These are phyloP conservation scores for Harrya chromipes DNA, from an alignment of 768 basidiomycete species.

Conservation along the genomic window DNA sequence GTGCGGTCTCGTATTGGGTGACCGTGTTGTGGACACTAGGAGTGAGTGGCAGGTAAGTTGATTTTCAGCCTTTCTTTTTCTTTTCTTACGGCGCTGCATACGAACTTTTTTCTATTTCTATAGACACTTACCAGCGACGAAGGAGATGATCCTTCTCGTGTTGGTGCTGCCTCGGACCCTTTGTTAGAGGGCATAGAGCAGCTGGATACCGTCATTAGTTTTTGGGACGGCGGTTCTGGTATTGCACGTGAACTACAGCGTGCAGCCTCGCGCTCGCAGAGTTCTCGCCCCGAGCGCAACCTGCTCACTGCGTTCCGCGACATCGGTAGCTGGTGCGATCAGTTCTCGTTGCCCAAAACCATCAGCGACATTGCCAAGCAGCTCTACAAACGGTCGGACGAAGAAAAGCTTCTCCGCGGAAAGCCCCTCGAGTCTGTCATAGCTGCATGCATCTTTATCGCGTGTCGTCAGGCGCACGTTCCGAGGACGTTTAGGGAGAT, in stretches of 20 bases:
- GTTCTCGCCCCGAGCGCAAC: conserved; percentile 78
- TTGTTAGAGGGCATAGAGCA: conserved; percentile 93
- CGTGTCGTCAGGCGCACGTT: conserved; percentile 93
- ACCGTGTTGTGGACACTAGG: conserved; percentile 94
- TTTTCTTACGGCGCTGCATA: conserved; percentile 19
- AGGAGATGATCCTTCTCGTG: conserved; percentile 99
- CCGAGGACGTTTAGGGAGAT: conserved; percentile 96
- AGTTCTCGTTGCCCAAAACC: conserved; percentile 89
- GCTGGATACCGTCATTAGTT: conserved; percentile 92
- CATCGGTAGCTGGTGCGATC: conserved; percentile 92
- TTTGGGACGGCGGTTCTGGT: conserved; percentile 92
- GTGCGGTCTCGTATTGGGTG: conserved; percentile 93
- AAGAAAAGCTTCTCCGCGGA: conserved; percentile 88
- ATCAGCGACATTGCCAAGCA: conserved; percentile 97
- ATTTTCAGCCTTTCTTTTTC: conserved; percentile 13
- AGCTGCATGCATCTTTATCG: conserved; percentile 97
- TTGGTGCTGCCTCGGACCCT: conserved; percentile 93
- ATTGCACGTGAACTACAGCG: conserved; percentile 90
- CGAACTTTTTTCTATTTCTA: conserved; percentile 10
- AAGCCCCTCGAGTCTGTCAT: conserved; percentile 93
- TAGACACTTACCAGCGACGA: conserved; percentile 99
- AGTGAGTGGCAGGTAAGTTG: conserved; percentile 93
- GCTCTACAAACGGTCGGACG: conserved; percentile 94
- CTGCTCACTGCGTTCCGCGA: conserved; percentile 87
- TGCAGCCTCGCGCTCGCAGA: conserved; percentile 79